Percentiles rank a stretch among this genome's conserved stretches.
phyloP scores from a whole-genome alignment of 2,329 filamentous ascomycete species.

The Neopestalotiopsis clavispora region DNA sequence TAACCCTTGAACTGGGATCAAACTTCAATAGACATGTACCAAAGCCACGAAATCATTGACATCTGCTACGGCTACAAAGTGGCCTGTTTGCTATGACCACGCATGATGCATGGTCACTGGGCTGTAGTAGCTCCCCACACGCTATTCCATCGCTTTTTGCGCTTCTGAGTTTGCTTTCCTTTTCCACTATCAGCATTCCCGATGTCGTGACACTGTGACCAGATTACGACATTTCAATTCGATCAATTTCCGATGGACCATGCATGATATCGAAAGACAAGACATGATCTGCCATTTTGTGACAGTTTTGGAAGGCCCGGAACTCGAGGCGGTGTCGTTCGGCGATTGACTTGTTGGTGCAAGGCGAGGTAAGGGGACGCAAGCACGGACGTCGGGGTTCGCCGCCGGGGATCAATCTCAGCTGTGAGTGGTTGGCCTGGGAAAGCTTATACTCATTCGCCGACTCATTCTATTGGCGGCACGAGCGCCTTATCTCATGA shows the following conservation, averaged over 20 bases:
- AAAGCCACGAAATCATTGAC: neutral
- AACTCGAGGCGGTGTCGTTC: neutral
- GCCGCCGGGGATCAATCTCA: neutral
- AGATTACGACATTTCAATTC: neutral
- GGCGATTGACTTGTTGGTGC: neutral
- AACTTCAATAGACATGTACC: neutral
- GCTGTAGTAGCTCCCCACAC: neutral
- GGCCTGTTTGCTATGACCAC: neutral
- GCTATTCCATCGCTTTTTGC: neutral
- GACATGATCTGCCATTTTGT: neutral
- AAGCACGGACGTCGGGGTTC: neutral
- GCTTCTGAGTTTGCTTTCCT: neutral
- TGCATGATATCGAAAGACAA: neutral
- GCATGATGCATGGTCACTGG: neutral
- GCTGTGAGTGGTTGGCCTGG: neutral
- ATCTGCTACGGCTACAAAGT: neutral
- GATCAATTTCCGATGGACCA: neutral
- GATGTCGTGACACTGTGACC: neutral
- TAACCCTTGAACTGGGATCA: neutral
- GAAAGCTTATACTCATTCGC: constrained; percentile 1
- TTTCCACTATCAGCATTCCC: neutral
- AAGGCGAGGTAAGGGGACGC: neutral
- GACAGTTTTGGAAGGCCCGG: neutral
- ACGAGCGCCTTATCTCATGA: neutral
- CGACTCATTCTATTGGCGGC: neutral